Percentiles rank a stretch among this genome's conserved stretches.
Evolutionary conservation across 2,329 filamentous ascomycete genomes (phyloP).

Genomic region (Annulohypoxylon truncatum): DNA sequence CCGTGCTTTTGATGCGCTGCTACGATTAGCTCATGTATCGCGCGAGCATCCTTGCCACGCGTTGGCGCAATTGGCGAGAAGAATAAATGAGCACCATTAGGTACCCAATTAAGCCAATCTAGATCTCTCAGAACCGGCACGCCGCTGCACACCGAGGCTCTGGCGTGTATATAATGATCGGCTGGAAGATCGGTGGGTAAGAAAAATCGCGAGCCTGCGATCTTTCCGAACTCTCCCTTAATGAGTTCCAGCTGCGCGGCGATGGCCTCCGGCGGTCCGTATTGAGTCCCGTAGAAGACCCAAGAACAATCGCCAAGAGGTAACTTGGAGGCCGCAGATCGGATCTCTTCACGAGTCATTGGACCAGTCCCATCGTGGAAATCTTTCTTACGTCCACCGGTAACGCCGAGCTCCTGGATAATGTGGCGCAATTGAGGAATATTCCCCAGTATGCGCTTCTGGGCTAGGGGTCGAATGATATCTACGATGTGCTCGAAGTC

Average conservation of each 20-base stretch:
- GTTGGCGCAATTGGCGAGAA: slow-evolving; percentile 65
- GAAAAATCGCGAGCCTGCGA: slow-evolving; percentile 57
- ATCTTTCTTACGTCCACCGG: slow-evolving; percentile 52
- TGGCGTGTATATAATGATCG: slow-evolving; percentile 54
- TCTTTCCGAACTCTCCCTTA: slow-evolving; percentile 56
- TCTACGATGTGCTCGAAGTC: slow-evolving; percentile 48
- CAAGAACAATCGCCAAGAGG: slow-evolving; percentile 57
- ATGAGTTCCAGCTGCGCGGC: slow-evolving; percentile 54
- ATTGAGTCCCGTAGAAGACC: slow-evolving; percentile 63
- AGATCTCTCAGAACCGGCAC: slow-evolving; percentile 54
- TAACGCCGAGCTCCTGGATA: slow-evolving; percentile 58
- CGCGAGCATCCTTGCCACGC: slow-evolving; percentile 58
- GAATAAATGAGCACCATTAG: slow-evolving; percentile 63
- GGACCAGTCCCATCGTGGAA: slow-evolving; percentile 45
- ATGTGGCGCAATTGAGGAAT: slow-evolving; percentile 59
- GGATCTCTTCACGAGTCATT: slow-evolving; percentile 49
- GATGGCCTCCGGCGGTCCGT: slow-evolving; percentile 50
- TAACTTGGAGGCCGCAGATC: slow-evolving; percentile 51
- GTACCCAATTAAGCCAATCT: slow-evolving; percentile 61
- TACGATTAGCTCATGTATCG: slow-evolving; percentile 56
- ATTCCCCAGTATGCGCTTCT: slow-evolving; percentile 60
- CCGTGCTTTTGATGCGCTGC: slow-evolving; percentile 55
- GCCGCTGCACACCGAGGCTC: slow-evolving; percentile 51
- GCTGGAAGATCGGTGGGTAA: slow-evolving; percentile 55
- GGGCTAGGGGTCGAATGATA: slow-evolving; percentile 53